Base-by-base conservation (phyloP, 441 rosid genomes). In the Syzygium malaccense region DNA sequence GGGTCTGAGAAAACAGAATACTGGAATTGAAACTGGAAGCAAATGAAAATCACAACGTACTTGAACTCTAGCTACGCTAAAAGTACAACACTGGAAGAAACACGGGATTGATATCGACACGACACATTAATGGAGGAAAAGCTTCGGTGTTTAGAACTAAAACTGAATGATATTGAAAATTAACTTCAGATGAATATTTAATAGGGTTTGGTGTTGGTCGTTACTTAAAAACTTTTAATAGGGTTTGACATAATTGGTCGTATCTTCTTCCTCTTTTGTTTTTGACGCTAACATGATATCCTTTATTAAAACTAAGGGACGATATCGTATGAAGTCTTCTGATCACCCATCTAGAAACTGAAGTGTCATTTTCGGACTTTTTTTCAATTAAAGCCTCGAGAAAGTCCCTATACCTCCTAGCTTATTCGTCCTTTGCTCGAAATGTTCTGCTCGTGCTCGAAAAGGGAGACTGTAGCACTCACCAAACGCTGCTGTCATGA, bases 291-390 rank as follows among this genome's bases (percentile, higher is more conserved):
- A 12, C 30, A 58, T 26, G 30, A 58, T 26, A 58, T 11, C 26
- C 64, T 58, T 26, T 1, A 26, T 58, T 58, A 33, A 58, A 26
- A 58, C 64, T 12, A 2, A 58, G 64, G 64, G 64, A 2, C 64
- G 0, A 58, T 0, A 58, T 58, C 37, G 64, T 58, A 11, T 58
- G 64, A 25, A n/a, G 0, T 26, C 64, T 58, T 58, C 28, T 26
- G 37, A 33, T 26, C 30, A 0, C 37, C 15, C 64, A 58, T 58
- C 64, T 26, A 26, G 15, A 58, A 58, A 58, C 0, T 25, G 0
- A 26, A 1, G 64, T 11, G 30, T 11, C 64, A 26, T 26, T 58
- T 26, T 58, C 26, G 3, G 0, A 58, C 64, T 30, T 0, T 11
- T 55, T 55, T 26, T 58, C 7, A 58, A 25, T 26, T 58, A 58